Conservation (phyloP, 164 flowering plant genomes). For the Sextonia rubra region DNA sequence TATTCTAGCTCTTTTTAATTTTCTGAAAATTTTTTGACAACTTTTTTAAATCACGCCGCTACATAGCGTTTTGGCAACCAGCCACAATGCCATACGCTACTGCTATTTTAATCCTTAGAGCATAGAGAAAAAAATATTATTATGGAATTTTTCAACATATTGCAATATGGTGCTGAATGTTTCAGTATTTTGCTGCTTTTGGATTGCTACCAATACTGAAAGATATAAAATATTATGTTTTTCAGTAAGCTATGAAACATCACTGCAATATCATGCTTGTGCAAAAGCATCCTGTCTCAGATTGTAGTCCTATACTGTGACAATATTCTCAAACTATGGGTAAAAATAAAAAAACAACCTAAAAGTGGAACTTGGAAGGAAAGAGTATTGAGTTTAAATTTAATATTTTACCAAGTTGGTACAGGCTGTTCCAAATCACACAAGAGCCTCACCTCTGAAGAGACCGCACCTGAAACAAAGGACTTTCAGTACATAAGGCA, state of each 20-base stretch:
- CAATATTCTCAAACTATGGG: neutral
- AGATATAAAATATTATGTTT: no score
- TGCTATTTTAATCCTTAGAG: no score
- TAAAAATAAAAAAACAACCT: neutral
- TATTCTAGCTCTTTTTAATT: no score
- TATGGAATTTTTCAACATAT: no score
- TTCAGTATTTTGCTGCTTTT: neutral
- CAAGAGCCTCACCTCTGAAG: conserved; percentile 80
- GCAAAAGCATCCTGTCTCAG: neutral
- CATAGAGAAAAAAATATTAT: no score
- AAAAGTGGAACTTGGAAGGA: neutral
- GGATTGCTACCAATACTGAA: neutral
- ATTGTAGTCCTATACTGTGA: neutral
- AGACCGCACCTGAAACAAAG: conserved; percentile 48
- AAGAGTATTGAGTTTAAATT: neutral
- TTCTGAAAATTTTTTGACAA: no score
- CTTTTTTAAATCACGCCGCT: no score
- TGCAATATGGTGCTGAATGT: neutral
- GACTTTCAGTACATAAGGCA: neutral
- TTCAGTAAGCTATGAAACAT: no score
- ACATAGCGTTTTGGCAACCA: no score
- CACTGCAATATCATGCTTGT: neutral
- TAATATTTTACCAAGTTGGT: conserved; percentile 61
- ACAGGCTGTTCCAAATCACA: conserved; percentile 89
- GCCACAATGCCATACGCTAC: no score